These are phyloP conservation scores for Fusarium anthophilum DNA, from an alignment of 2,329 filamentous ascomycete genomes.

Conservation along the genomic window DNA sequence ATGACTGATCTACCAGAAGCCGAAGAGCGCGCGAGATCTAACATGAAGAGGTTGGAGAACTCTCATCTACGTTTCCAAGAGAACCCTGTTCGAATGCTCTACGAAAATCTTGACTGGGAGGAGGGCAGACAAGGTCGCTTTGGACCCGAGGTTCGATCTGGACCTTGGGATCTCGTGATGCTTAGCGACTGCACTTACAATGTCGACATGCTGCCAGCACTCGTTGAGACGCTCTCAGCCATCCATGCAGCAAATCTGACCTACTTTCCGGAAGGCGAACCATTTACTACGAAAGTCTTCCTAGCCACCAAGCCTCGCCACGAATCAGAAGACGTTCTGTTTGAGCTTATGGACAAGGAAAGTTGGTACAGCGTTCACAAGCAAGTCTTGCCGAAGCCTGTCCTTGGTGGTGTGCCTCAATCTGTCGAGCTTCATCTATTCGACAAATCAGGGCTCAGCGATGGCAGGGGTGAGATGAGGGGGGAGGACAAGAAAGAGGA, in stretches of 20 bases:
- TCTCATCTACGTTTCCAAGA: slow-evolving; percentile 24
- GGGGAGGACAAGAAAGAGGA: not conserved
- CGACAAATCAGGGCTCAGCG: slow-evolving; percentile 47
- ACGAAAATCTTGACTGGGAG: slow-evolving; percentile 68
- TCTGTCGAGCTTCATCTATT: slow-evolving; percentile 64
- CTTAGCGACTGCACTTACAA: slow-evolving; percentile 72
- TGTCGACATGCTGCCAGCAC: slow-evolving; percentile 62
- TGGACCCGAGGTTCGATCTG: slow-evolving; percentile 50
- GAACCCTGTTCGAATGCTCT: slow-evolving; percentile 49
- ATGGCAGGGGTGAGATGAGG: slow-evolving; percentile 20
- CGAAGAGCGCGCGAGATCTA: slow-evolving; percentile 57
- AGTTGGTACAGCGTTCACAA: slow-evolving; percentile 57
- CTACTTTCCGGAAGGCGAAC: slow-evolving; percentile 24
- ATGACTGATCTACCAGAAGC: slow-evolving; percentile 67
- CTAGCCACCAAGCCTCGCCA: slow-evolving; percentile 67
- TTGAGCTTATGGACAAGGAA: slow-evolving; percentile 55
- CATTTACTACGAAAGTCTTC: slow-evolving; percentile 55
- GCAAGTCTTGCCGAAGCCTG: slow-evolving; percentile 56
- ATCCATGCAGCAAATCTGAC: slow-evolving; percentile 53
- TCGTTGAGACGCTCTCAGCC: slow-evolving; percentile 63
- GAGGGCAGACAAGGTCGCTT: slow-evolving; percentile 58
- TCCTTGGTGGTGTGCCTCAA: slow-evolving; percentile 56
- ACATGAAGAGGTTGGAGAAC: slow-evolving; percentile 52
- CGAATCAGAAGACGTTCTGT: slow-evolving; percentile 60
- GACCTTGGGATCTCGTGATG: slow-evolving; percentile 62